Percentiles rank a stretch among this genome's conserved stretches.
Conservation (phyloP, 164 flowering plant species). For the Kalanchoe fedtschenkoi region DNA sequence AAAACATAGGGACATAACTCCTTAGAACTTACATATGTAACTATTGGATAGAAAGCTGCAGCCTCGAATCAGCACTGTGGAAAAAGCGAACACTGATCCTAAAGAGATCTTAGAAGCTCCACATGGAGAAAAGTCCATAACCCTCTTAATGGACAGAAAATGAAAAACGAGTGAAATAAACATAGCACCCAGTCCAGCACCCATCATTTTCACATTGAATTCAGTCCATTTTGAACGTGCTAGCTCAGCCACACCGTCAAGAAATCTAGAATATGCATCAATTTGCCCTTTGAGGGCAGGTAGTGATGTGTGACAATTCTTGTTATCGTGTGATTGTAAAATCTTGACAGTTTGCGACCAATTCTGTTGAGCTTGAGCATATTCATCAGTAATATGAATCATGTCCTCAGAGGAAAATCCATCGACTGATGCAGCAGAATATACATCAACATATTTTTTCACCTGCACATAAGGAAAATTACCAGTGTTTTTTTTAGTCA, state of each 20-base stretch:
- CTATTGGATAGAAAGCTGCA: slow-evolving; percentile 90
- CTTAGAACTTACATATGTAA: slow-evolving; percentile 63
- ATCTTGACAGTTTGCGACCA: slow-evolving; percentile 27
- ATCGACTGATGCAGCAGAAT: slow-evolving; percentile 76
- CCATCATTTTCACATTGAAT: slow-evolving; percentile 73
- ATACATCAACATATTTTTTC: slow-evolving; percentile 82
- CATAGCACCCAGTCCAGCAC: slow-evolving; percentile 50
- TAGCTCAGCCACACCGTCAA: slow-evolving; percentile 62
- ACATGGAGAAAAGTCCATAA: slow-evolving; percentile 16
- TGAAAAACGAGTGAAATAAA: slow-evolving; percentile 49
- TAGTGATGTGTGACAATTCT: slow-evolving; percentile 20
- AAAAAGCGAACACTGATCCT: slow-evolving; percentile 27
- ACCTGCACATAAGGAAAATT: slow-evolving; percentile 42
- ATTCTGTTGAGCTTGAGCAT: slow-evolving; percentile 51
- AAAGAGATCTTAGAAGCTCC: slow-evolving; percentile 21
- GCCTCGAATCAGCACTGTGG: slow-evolving; percentile 56
- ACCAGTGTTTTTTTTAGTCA: neutral
- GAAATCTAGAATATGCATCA: slow-evolving; percentile 45
- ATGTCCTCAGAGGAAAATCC: slow-evolving; percentile 86
- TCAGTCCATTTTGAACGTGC: slow-evolving; percentile 98
- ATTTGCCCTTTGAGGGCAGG: slow-evolving; percentile 40
- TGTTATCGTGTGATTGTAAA: slow-evolving; percentile 11
- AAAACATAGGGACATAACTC: neutral
- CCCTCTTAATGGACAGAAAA: slow-evolving; percentile 30
- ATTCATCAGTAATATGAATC: slow-evolving; percentile 35